Base-by-base conservation (phyloP, 2,329 filamentous ascomycete genomes). In the Epichloe gansuensis region DNA sequence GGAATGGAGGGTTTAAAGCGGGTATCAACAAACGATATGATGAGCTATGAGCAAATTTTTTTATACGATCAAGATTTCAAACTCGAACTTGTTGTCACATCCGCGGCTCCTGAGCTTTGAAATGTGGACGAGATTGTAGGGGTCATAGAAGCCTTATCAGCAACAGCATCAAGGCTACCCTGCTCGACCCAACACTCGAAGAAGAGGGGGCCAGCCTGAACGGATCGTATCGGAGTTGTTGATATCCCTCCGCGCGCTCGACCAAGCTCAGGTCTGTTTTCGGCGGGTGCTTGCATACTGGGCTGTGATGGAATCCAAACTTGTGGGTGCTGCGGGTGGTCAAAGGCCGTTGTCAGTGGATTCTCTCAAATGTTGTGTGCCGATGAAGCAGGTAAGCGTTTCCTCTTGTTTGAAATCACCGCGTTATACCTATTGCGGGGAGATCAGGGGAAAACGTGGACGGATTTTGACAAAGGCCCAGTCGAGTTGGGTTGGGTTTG, bases 181-280 rank as follows among this genome's bases (percentile, higher is more conserved):
- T 64, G 60, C 65, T 87, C 70, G 57, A 85, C 64, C 81, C 84
- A 72, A 70, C 84, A 74, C 71, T 85, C 82, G 64, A 84, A 73
- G 67, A 84, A 73, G 51, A 87, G 60, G 56, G 82, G 72, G 45
- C 82, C 73, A 49, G 81, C 73, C 53, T 73, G 72, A 1, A 81
- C 74, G 5, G 76, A 68, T 36, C 78, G 73, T 38, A 82, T 63
- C 11, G 78, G 71, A 1, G 65, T 74, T 9, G 74, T 77, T 46
- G 64, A 70, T 3, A 64, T 63, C 5, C 69, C 70, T 5, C 66
- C 66, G 2, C 71, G 56, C 1, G 54, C 56, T 4, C 59, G 58
- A 4, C 65, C 60, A 4, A 64, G 59, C 4, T 58, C 56, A 17
- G 60, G 60, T 25, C 61, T 63, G 21, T 62, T 55, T 25, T 59